Base-by-base conservation (phyloP, 2,329 filamentous ascomycete genomes). In the Metarhizium robertsii region DNA sequence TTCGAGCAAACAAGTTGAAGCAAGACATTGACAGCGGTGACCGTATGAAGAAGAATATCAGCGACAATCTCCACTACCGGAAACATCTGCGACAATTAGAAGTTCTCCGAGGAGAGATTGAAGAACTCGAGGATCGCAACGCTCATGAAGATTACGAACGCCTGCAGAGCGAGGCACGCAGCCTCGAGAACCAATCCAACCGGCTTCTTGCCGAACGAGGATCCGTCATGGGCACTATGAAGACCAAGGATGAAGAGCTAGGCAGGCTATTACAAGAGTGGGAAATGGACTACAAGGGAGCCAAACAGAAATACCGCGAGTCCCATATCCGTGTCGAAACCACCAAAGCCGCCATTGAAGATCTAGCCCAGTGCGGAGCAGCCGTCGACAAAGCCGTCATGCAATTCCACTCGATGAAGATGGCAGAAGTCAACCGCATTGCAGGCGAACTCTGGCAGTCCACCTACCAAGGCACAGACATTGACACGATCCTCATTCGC, bases 371-470 rank as follows among this genome's bases (percentile, higher is more conserved):
- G 45, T 97, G 95, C 67, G 80, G 84, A 47, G 79, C 83, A 10
- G 94, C 94, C 7, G 80, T 99, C 13, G 92, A 97, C 75, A 90
- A 94, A 66, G 95, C 94, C 50, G 95, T 99, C 66, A 96, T 99
- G 90, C 90, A 89, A 65, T 99, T 92, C 67, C 94, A 99, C 74
- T 81, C 86, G 34, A 76, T 96, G 67, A 99, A 99, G 77, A 99
- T 99, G 94, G 89, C 94, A 63, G 92, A 99, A 69, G 92, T 99
- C 69, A 99, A 99, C 71, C 82, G 85, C 55, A 96, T 96, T 69
- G 87, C 95, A 52, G 90, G 88, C 60, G 94, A 99, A 69, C 80
- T 99, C n/a, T 99, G 94, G 94, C 89, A 90, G 71, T 88, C 86
- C 66, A 96, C 94, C 1, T 99, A 99, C 72, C 90, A 95, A 68